A percentile compares a stretch with the other conserved stretches of the same genome.
phyloP scores from a whole-genome alignment of 495 filamentous ascomycete species.

The Gamarada debralockiae region DNA sequence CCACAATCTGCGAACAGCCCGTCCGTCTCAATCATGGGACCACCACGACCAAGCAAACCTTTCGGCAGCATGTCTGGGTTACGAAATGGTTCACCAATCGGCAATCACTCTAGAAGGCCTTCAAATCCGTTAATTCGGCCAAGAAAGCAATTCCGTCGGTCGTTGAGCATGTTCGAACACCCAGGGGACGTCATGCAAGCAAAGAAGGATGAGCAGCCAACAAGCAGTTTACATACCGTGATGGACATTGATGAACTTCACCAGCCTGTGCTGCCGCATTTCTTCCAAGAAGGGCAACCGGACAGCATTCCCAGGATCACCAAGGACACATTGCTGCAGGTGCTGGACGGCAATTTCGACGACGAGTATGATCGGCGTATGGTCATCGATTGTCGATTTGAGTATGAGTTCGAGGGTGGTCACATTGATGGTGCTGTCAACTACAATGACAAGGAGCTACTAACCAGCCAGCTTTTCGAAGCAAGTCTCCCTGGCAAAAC shows the following conservation, averaged over 20 bases:
- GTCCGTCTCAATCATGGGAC: constrained; percentile 30
- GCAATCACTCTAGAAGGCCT: constrained; percentile 40
- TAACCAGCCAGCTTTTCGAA: constrained; percentile 75
- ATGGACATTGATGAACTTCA: constrained; percentile 73
- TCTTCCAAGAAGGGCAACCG: constrained; percentile 73
- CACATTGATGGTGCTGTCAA: constrained; percentile 93
- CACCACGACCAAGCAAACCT: constrained; percentile 14
- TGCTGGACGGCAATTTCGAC: constrained; percentile 84
- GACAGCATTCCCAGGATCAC: constrained; percentile 86
- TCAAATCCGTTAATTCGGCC: constrained; percentile 71
- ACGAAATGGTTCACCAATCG: constrained; percentile 25
- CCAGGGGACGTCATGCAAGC: constrained; percentile 79
- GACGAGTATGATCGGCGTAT: constrained; percentile 69
- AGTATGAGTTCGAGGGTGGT: constrained; percentile 97
- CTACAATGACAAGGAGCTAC: constrained; percentile 88
- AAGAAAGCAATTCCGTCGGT: constrained; percentile 83
- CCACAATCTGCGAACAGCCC: constrained; percentile 54
- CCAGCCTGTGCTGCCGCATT: constrained; percentile 75
- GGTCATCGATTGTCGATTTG: constrained; percentile 94
- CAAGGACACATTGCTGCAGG: constrained; percentile 68
- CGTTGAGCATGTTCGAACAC: constrained; percentile 95
- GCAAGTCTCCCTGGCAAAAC: constrained; percentile 56
- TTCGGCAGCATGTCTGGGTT: constrained; percentile 24
- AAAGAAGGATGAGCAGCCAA: constrained; percentile 54
- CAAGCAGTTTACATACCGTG: constrained; percentile 58